Percentiles rank a stretch among this genome's conserved stretches.
phyloP scores from a whole-genome alignment of 129 eudicot genomes.

The Oenanthe sinensis region DNA sequence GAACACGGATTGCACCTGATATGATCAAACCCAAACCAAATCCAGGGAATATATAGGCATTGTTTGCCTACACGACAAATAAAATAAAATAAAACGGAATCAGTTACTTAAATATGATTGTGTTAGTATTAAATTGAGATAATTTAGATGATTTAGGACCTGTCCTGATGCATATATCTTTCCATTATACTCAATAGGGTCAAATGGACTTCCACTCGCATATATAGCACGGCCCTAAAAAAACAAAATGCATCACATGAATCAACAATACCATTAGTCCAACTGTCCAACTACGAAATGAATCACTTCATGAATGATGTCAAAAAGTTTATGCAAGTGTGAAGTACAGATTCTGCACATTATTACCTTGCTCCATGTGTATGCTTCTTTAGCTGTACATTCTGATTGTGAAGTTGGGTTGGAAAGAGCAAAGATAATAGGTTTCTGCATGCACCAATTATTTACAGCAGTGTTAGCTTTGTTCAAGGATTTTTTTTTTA shows the following conservation, averaged over 20 bases:
- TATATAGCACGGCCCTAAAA: constrained; percentile 81
- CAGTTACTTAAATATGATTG: constrained; percentile 3
- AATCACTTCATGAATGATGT: neutral
- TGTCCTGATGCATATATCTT: constrained; percentile 74
- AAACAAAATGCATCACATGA: neutral
- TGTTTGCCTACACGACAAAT: constrained; percentile 54
- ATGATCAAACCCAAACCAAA: constrained; percentile 89
- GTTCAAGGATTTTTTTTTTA: neutral
- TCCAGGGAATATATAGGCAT: constrained; percentile 96
- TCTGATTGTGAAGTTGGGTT: constrained; percentile 98
- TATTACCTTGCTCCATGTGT: constrained; percentile 85
- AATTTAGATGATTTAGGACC: constrained; percentile 33
- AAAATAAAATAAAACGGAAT: neutral
- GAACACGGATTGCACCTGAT: constrained; percentile 97
- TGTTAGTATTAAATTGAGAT: neutral
- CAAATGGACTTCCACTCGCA: constrained; percentile 97
- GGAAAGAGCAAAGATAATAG: constrained; percentile 85
- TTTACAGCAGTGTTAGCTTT: neutral
- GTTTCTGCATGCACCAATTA: constrained; percentile 52
- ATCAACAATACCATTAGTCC: neutral
- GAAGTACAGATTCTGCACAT: neutral
- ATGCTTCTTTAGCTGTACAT: constrained; percentile 97
- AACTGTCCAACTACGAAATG: neutral
- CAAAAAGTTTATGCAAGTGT: neutral
- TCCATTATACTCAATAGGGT: constrained; percentile 78